phyloP scores from a whole-genome alignment of 768 basidiomycete genomes.

The Tricholoma flavovirens region DNA sequence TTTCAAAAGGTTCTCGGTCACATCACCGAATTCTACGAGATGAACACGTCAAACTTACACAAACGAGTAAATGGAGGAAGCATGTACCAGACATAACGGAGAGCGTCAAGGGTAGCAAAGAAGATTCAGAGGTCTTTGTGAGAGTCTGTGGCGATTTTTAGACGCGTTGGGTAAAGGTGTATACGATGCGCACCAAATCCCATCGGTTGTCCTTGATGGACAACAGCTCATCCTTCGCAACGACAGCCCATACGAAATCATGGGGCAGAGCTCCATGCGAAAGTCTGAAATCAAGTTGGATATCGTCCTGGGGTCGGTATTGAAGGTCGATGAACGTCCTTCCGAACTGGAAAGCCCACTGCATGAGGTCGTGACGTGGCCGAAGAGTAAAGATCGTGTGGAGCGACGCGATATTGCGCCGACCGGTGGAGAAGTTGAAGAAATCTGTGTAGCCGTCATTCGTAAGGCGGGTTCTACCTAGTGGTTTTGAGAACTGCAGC shows the following conservation, averaged over 20 bases:
- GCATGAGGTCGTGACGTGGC: constrained; percentile 81
- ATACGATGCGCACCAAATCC: constrained; percentile 68
- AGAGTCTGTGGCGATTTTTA: constrained; percentile 53
- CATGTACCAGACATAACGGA: constrained; percentile 75
- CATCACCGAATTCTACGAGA: constrained; percentile 69
- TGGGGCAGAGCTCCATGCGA: constrained; percentile 39
- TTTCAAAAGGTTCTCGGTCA: constrained; percentile 76
- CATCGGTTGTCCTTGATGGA: constrained; percentile 68
- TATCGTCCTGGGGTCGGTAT: constrained; percentile 60
- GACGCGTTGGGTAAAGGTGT: background rate
- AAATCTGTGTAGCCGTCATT: constrained; percentile 74
- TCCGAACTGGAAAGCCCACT: constrained; percentile 53
- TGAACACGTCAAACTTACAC: constrained; percentile 5
- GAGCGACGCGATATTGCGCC: constrained; percentile 68
- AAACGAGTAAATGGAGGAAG: background rate
- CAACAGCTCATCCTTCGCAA: constrained; percentile 73
- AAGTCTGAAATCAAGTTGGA: constrained; percentile 79
- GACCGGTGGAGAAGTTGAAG: constrained; percentile 83
- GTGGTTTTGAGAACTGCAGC: constrained; percentile 71
- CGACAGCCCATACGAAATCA: constrained; percentile 80
- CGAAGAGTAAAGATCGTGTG: constrained; percentile 75
- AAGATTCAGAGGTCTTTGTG: constrained; percentile 68
- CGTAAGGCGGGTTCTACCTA: constrained; percentile 44
- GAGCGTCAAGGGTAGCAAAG: constrained; percentile 51
- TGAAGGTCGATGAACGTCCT: constrained; percentile 72